These are phyloP conservation scores for Arachis monticola DNA, from an alignment of 331 rosid species.

Conservation along the genomic window DNA sequence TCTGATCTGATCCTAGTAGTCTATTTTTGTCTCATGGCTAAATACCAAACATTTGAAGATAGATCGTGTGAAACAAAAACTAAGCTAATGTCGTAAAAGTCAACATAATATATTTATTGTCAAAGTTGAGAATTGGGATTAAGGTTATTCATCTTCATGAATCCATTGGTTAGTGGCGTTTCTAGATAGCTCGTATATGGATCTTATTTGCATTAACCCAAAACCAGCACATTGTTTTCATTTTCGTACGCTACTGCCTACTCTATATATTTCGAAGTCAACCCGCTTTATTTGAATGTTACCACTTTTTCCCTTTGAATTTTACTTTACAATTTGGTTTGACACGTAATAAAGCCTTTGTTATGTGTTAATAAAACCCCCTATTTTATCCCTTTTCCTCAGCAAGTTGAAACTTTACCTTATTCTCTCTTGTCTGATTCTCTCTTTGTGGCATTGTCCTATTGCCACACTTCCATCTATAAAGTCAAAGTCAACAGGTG, in stretches of 20 bases:
- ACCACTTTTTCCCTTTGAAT: background rate
- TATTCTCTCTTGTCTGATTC: background rate
- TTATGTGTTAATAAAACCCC: background rate
- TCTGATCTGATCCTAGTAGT: background rate
- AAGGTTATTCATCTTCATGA: background rate
- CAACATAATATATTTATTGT: background rate
- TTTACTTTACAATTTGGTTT: too few relatives aligned
- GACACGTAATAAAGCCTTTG: background rate
- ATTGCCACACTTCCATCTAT: background rate
- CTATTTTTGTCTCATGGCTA: too few relatives aligned
- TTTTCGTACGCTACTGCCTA: too few relatives aligned
- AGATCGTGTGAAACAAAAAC: background rate
- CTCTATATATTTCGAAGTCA: too few relatives aligned
- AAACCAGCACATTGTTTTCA: too few relatives aligned
- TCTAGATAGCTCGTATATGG: conserved; percentile 27
- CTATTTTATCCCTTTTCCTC: background rate
- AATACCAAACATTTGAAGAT: background rate
- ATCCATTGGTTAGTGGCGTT: background rate
- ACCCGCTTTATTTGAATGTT: too few relatives aligned
- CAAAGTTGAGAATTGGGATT: background rate
- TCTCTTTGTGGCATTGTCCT: background rate
- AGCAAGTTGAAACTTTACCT: background rate
- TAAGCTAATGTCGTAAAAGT: background rate
- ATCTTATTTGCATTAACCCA: background rate
- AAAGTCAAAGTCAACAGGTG: conserved; percentile 16